Base-by-base conservation (phyloP, 1,284 basidiomycete genomes). In the Sparassis latifolia region DNA sequence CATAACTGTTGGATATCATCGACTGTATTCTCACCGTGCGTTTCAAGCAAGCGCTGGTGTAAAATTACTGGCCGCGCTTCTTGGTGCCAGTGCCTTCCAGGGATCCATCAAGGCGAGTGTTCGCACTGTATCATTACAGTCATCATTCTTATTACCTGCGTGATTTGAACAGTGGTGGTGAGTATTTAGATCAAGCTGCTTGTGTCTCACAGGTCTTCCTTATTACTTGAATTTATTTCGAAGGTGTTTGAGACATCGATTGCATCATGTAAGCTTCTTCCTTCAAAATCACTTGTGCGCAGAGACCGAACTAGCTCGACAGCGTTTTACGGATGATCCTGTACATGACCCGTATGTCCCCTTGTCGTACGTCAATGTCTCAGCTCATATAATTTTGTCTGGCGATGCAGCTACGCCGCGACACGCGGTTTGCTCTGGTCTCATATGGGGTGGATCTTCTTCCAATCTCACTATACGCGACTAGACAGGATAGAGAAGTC, bases 371-470 rank as follows among this genome's bases (percentile, higher is more conserved):
- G 6, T 4, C 12, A 33, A 33, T 20, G 3, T 47, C 20, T 9
- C 20, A 29, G n/a, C 32, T 42, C 20, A 39, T 6, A 48, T 35
- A 10, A 42, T 35, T 20, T 32, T 35, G 9, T 30, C 5, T 44
- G 84, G 82, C 5, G 91, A 91, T 62, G 75, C 85, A 84, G 82
- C 5, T 91, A 91, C 62, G 75, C 85, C 4, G 88, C 87, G 0
- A 86, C 85, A 0, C 74, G 77, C 40, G 88, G 89, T 0, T 66
- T 91, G 1, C 73, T 86, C 48, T 89, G 80, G 62, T 84, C 86
- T 3, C 89, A 91, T 57, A 79, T 89, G 71, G 89, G 89, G 6
- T 92, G 89, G 88, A 90, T 91, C 60, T 91, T 91, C 64, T 83
- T 75, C 69, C 88, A 89, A 62, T 80, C 85, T 1, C 76, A 65